phyloP scores from a whole-genome alignment of 805 yeast genomes.

The Komagataella kurtzmanii region DNA sequence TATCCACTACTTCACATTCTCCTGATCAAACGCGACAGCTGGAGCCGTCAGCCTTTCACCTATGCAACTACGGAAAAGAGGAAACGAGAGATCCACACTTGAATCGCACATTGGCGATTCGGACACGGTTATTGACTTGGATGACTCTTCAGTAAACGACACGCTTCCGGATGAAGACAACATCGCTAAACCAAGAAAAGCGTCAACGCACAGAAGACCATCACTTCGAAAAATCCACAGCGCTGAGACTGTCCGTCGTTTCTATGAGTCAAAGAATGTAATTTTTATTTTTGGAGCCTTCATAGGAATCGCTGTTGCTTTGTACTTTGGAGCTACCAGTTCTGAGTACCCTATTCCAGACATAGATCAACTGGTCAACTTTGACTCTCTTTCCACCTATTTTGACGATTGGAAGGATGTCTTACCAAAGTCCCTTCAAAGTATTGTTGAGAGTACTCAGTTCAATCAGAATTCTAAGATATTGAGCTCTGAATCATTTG shows the following conservation, averaged over 20 bases:
- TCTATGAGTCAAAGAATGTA: background rate
- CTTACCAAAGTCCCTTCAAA: conserved; percentile 53
- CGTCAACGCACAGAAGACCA: background rate
- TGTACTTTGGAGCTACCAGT: conserved; percentile 38
- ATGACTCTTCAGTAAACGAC: background rate
- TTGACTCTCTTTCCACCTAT: conserved; percentile 44
- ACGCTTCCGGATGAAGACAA: background rate
- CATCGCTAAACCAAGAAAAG: background rate
- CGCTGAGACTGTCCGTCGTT: background rate
- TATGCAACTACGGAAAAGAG: background rate
- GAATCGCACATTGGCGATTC: background rate
- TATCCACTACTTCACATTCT: too few relatives aligned
- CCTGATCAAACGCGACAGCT: background rate
- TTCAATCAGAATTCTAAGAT: conserved; percentile 28
- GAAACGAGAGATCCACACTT: background rate
- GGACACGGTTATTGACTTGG: background rate
- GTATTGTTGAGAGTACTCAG: conserved; percentile 37
- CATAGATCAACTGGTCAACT: conserved; percentile 33
- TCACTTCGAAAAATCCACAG: background rate
- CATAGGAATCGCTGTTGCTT: conserved; percentile 53
- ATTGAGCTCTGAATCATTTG: conserved; percentile 61
- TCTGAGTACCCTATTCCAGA: conserved; percentile 28
- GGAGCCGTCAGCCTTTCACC: background rate
- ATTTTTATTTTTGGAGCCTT: conserved; percentile 56
- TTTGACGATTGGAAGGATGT: conserved; percentile 63